phyloP scores from a whole-genome alignment of 768 basidiomycete species.

The Amanita rubescens region DNA sequence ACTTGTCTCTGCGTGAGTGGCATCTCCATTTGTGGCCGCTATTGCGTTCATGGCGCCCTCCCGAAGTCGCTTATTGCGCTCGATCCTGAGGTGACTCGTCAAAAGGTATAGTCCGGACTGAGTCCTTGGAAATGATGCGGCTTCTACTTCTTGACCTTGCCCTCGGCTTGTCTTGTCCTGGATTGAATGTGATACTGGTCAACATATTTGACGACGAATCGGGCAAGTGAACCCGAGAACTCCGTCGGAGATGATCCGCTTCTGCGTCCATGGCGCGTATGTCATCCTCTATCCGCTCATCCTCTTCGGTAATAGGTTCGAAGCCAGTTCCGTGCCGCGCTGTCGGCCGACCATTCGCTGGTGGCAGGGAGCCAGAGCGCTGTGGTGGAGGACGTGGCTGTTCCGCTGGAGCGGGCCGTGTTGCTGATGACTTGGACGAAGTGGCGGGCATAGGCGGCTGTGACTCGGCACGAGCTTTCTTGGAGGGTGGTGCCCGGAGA shows the following conservation, averaged over 20 bases:
- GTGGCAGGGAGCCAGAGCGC: constrained; percentile 21
- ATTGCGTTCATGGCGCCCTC: constrained; percentile 45
- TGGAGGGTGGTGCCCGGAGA: constrained; percentile 41
- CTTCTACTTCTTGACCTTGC: constrained; percentile 18
- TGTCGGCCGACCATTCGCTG: constrained; percentile 17
- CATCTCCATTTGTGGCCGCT: constrained; percentile 6
- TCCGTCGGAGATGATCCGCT: constrained; percentile 51
- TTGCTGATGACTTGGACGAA: constrained; percentile 3
- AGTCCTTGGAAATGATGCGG: constrained; percentile 36
- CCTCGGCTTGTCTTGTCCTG: constrained; percentile 7
- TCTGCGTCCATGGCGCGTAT: constrained; percentile 71
- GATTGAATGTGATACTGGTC: neutral
- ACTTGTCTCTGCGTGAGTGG: constrained; percentile 1
- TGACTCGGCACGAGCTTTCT: constrained; percentile 50
- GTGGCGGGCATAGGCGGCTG: constrained; percentile 16
- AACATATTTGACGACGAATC: constrained; percentile 20
- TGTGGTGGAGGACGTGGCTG: neutral
- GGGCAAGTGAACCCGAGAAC: constrained; percentile 43
- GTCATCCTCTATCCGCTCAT: constrained; percentile 58
- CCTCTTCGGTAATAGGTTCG: constrained; percentile 26
- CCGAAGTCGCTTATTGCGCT: constrained; percentile 57
- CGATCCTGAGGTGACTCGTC: constrained; percentile 59
- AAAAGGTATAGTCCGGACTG: constrained; percentile 39
- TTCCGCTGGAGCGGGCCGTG: neutral
- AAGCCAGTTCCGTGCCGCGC: constrained; percentile 7